phyloP scores from a whole-genome alignment of 2,329 filamentous ascomycete species.

The Aspergillus intermedius region DNA sequence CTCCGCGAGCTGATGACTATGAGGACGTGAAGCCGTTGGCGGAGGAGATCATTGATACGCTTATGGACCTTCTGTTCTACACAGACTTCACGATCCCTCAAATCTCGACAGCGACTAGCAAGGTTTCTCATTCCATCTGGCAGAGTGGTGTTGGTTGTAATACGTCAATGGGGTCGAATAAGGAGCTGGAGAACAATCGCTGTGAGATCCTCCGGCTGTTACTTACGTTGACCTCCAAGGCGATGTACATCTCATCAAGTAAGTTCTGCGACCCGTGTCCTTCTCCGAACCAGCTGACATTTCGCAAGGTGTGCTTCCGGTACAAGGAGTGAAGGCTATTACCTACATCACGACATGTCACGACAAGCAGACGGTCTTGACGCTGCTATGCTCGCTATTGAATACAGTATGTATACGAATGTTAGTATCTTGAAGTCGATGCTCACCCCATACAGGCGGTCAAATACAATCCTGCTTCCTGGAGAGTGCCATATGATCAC shows the following conservation, averaged over 20 bases:
- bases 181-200: constrained; percentile 87
- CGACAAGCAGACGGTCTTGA: constrained; percentile 87
- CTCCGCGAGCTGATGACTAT: constrained; percentile 53
- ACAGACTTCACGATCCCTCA: constrained; percentile 78
- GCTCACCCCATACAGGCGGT: constrained; percentile 56
- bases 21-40: constrained; percentile 81
- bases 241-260: constrained; percentile 84
- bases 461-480: constrained; percentile 91
- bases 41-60: constrained; percentile 84
- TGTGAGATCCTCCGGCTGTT: constrained; percentile 83
- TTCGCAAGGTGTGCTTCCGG: constrained; percentile 58
- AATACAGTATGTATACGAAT: constrained; percentile 65
- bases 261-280: constrained; percentile 16
- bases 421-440: neutral
- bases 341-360: constrained; percentile 83
- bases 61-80: constrained; percentile 86
- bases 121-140: constrained; percentile 93
- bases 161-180: constrained; percentile 76
- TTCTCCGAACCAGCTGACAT: constrained; percentile 4
- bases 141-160: constrained; percentile 97
- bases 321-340: constrained; percentile 73
- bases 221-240: constrained; percentile 78
- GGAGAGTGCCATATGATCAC: constrained; percentile 90
- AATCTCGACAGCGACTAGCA: constrained; percentile 63
- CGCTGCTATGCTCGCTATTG: constrained; percentile 80